phyloP scores from a whole-genome alignment of 192 early-diverging fungal species.

The Podila horticola region DNA sequence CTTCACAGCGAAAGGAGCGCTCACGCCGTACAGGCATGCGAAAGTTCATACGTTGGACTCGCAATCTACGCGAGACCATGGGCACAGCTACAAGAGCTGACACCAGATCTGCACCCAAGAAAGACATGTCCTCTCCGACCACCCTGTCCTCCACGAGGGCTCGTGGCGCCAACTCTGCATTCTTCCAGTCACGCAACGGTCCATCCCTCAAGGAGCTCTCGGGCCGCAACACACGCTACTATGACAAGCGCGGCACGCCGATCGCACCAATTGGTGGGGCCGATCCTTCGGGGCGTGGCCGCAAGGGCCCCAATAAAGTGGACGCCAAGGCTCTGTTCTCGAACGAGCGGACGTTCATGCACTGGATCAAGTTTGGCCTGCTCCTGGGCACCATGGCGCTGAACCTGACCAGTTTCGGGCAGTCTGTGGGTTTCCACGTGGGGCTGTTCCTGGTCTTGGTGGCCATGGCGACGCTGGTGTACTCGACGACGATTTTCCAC shows the following conservation, averaged over 20 bases:
- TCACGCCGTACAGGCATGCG: background rate
- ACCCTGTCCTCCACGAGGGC: background rate
- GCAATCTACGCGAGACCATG: background rate
- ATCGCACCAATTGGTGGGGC: background rate
- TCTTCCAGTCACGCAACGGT: background rate
- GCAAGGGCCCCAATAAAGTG: conserved; percentile 10
- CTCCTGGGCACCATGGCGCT: conserved; percentile 72
- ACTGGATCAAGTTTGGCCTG: conserved; percentile 81
- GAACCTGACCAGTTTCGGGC: conserved; percentile 75
- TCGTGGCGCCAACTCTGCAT: background rate
- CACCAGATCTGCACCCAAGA: too few relatives aligned
- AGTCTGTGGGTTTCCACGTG: conserved; percentile 7
- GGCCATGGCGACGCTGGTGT: conserved; percentile 28
- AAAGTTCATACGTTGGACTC: background rate
- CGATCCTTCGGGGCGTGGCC: background rate
- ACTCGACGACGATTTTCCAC: conserved; percentile 33
- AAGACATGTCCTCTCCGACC: too few relatives aligned
- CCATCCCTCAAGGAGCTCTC: conserved; percentile 11
- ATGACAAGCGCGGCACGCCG: background rate
- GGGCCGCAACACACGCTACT: conserved; percentile 6
- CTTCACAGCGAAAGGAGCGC: background rate
- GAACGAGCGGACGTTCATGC: conserved; percentile 89
- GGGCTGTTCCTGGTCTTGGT: conserved; percentile 30
- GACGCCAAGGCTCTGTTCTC: conserved; percentile 87
- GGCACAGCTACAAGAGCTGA: background rate